phyloP scores from a whole-genome alignment of 768 basidiomycete species.

The Boletus sp. region DNA sequence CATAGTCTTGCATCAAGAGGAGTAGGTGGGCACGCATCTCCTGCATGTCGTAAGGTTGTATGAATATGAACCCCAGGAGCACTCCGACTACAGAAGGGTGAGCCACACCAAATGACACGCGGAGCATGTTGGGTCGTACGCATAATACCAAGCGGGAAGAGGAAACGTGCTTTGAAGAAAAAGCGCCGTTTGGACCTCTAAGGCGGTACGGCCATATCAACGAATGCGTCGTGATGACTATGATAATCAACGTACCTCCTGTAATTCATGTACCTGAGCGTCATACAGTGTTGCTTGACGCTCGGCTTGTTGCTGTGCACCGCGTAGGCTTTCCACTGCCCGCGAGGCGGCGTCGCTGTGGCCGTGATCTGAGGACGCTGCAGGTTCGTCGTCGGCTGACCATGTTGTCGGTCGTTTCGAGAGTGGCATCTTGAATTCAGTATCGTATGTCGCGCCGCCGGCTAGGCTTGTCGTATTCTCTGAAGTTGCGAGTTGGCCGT shows the following conservation, averaged over 20 bases:
- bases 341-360: constrained; percentile 2
- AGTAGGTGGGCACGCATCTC: constrained; percentile 67
- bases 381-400: constrained; percentile 13
- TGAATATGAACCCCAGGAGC: constrained; percentile 57
- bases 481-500: neutral
- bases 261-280: constrained; percentile 27
- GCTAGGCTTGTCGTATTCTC: neutral
- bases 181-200: constrained; percentile 18
- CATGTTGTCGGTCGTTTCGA: constrained; percentile 33
- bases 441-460: neutral
- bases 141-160: constrained; percentile 72
- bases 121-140: constrained; percentile 38
- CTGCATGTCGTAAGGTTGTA: constrained; percentile 64
- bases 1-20: constrained; percentile 67
- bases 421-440: constrained; percentile 29
- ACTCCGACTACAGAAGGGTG: constrained; percentile 51
- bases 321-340: constrained; percentile 1
- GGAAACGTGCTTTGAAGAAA: constrained; percentile 41
- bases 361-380: constrained; percentile 12
- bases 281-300: constrained; percentile 24
- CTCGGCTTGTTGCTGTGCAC: constrained; percentile 20
- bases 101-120: neutral
- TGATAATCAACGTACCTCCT: constrained; percentile 9
- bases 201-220: neutral
- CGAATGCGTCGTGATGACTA: neutral